Evolutionary conservation across 352 stramenopile species (phyloP).

Genomic region (Phytopythium mirpurense): DNA sequence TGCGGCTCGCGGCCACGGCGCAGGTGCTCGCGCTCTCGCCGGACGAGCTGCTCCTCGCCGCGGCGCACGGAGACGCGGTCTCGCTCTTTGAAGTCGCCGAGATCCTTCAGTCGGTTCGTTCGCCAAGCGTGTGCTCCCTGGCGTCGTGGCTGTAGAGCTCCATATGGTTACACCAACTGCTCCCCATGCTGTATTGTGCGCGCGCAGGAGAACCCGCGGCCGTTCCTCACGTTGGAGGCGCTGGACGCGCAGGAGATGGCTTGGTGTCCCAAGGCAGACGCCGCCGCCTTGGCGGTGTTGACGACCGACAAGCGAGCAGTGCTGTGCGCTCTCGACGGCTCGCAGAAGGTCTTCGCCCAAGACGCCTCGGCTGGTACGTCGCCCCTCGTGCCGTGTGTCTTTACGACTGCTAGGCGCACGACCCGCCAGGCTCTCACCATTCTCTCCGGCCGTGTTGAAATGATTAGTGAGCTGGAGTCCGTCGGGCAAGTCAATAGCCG

Average conservation of each 20-base stretch:
- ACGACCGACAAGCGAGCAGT: conserved; percentile 32
- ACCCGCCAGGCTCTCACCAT: too few species aligned
- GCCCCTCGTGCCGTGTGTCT: too few species aligned
- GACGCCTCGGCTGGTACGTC: conserved; percentile 24
- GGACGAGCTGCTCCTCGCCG: conserved; percentile 44
- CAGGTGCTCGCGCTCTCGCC: conserved; percentile 49
- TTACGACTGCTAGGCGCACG: too few species aligned
- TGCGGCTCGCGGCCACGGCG: conserved; percentile 33
- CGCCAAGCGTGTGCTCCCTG: background rate
- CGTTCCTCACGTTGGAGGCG: conserved; percentile 33
- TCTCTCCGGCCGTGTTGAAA: background rate
- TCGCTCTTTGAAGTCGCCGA: conserved; percentile 56
- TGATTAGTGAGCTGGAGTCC: conserved; percentile 44
- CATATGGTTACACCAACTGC: background rate
- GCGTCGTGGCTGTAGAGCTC: too few species aligned
- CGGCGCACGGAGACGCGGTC: conserved; percentile 38
- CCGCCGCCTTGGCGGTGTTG: conserved; percentile 29
- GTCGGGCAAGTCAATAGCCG: conserved; percentile 31
- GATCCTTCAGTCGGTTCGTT: conserved; percentile 41
- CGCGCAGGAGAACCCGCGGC: conserved; percentile 16
- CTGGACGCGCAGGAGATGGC: conserved; percentile 41
- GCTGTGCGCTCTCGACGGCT: conserved; percentile 32
- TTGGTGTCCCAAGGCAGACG: conserved; percentile 30
- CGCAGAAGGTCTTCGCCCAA: conserved; percentile 13
- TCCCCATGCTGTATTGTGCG: background rate